Evolutionary conservation across 345 rosid species (phyloP).

Genomic region (Brassica rapa): DNA sequence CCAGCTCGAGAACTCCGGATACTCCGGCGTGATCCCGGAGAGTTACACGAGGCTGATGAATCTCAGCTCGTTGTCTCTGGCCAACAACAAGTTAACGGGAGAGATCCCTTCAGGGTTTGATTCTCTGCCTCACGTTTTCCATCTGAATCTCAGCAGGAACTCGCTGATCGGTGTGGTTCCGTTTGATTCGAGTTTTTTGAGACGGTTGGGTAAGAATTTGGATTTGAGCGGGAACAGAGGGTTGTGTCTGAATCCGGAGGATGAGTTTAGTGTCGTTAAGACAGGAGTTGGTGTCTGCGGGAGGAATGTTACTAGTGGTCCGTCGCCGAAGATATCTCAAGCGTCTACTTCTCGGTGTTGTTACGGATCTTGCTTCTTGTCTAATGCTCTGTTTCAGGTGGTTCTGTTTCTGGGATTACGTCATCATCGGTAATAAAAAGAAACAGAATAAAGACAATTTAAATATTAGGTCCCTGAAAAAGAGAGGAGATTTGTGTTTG

Average conservation of each 20-base stretch:
- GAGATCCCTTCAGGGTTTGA: conserved; percentile 61
- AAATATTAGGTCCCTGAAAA: conserved; percentile 12
- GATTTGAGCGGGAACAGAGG: conserved; percentile 80
- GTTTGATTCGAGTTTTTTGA: conserved; percentile 62
- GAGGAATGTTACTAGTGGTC: conserved; percentile 39
- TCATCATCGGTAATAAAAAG: conserved; percentile 30
- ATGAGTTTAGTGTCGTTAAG: conserved; percentile 53
- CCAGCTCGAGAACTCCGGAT: conserved; percentile 76
- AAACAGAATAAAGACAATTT: neutral
- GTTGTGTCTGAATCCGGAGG: conserved; percentile 72
- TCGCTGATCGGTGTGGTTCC: conserved; percentile 69
- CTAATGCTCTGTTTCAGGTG: conserved; percentile 35
- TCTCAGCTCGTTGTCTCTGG: conserved; percentile 76
- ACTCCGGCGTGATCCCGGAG: conserved; percentile 63
- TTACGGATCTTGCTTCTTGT: conserved; percentile 25
- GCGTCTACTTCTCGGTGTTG: conserved; percentile 28
- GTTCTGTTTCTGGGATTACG: conserved; percentile 42
- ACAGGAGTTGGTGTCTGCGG: conserved; percentile 65
- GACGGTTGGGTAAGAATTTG: conserved; percentile 71
- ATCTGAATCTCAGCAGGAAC: conserved; percentile 79
- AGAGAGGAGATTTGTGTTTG: conserved; percentile 29
- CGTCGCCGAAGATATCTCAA: conserved; percentile 30
- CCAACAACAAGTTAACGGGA: conserved; percentile 73
- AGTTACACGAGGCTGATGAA: conserved; percentile 57
- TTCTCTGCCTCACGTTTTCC: conserved; percentile 59